Percentiles rank a stretch among this genome's conserved stretches.
Evolutionary conservation across 2,329 filamentous ascomycete genomes (phyloP).

Genomic region (Penicillium sp.): DNA sequence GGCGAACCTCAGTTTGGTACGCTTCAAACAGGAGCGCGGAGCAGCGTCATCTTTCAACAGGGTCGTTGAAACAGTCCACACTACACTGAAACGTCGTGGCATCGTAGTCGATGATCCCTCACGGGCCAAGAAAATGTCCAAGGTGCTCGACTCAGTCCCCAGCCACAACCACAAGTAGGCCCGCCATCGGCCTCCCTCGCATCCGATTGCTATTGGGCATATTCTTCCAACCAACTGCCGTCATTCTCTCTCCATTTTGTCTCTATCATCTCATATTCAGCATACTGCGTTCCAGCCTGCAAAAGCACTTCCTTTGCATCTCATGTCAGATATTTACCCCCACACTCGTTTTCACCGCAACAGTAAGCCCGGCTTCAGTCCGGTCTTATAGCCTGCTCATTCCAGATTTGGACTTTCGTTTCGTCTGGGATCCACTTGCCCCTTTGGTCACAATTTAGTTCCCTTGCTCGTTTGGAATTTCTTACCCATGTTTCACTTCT

Average conservation of each 20-base stretch:
- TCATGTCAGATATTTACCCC: background rate
- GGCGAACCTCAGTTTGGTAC: constrained; percentile 74
- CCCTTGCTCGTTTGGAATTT: background rate
- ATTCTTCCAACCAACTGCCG: background rate
- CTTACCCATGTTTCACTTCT: background rate
- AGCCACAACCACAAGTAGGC: constrained; percentile 13
- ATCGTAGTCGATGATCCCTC: constrained; percentile 69
- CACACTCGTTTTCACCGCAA: constrained; percentile 12
- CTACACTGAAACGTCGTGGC: constrained; percentile 65
- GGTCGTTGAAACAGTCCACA: constrained; percentile 75
- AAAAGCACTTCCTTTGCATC: constrained; percentile 16
- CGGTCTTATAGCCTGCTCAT: background rate
- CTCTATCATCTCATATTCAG: background rate
- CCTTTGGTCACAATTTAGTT: background rate
- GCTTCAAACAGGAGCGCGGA: constrained; percentile 88
- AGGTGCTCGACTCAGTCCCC: constrained; percentile 34
- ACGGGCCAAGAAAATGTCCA: constrained; percentile 69
- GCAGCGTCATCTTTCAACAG: constrained; percentile 86
- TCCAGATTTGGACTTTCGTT: background rate
- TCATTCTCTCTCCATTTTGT: background rate
- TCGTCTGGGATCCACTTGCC: background rate
- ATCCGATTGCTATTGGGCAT: background rate
- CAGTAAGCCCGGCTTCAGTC: background rate
- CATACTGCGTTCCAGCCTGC: constrained; percentile 24
- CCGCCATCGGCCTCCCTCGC: constrained; percentile 1